These are phyloP conservation scores for Noccaea bulbosa DNA, from an alignment of 345 rosid species.

Conservation along the genomic window DNA sequence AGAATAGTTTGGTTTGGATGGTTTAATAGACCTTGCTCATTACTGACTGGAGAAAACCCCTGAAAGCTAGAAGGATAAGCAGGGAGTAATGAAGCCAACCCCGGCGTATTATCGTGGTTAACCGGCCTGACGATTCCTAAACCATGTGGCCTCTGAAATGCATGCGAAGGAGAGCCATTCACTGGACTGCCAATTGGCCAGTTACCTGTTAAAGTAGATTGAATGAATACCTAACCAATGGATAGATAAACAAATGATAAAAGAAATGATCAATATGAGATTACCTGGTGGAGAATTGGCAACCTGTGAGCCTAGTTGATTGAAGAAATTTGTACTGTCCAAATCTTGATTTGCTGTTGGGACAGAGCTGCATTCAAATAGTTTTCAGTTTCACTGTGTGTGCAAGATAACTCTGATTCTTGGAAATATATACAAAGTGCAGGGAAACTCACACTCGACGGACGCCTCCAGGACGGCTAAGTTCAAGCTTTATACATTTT, in stretches of 20 bases:
- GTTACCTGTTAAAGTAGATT: constrained; percentile 56
- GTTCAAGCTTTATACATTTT: constrained; percentile 95
- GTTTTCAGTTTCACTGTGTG: constrained; percentile 16
- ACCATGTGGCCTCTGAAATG: constrained; percentile 67
- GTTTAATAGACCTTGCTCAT: constrained; percentile 66
- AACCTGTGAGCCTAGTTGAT: constrained; percentile 72
- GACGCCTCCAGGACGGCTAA: constrained; percentile 96
- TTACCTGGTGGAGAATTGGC: constrained; percentile 90
- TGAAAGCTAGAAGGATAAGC: constrained; percentile 59
- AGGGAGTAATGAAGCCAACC: constrained; percentile 87
- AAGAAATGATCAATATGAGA: constrained; percentile 13
- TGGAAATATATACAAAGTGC: constrained; percentile 4
- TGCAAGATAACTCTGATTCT: not conserved
- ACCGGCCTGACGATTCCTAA: constrained; percentile 57
- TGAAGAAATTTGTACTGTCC: constrained; percentile 72
- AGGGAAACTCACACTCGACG: constrained; percentile 69
- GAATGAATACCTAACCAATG: constrained; percentile 11
- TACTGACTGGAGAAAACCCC: constrained; percentile 73
- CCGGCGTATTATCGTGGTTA: constrained; percentile 61
- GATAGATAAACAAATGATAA: not conserved
- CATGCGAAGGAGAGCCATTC: constrained; percentile 63
- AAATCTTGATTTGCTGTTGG: constrained; percentile 73
- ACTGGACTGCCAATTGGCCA: constrained; percentile 80
- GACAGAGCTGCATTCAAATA: constrained; percentile 60
- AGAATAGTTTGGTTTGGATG: constrained; percentile 55